phyloP scores from a whole-genome alignment of 139 green algal genomes.

The Medakamo hakoo region DNA sequence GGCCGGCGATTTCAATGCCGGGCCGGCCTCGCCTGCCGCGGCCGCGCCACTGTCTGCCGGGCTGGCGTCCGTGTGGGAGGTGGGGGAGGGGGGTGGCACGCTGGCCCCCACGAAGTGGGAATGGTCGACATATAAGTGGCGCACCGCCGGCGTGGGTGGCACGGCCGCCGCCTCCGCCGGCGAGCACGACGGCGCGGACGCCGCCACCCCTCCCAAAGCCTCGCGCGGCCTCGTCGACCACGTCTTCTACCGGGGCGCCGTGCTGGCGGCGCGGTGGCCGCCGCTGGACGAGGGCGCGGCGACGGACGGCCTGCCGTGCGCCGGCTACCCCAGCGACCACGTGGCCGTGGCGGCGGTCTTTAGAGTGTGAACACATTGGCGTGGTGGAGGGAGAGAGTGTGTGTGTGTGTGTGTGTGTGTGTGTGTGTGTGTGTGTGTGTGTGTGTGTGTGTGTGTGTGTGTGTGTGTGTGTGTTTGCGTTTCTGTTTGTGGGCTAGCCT shows the following conservation, averaged over 20 bases:
- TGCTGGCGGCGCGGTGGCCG: conserved; percentile 6
- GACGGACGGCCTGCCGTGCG: conserved; percentile 17
- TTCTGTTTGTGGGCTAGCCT: no score
- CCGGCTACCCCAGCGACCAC: conserved; percentile 28
- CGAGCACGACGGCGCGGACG: no score
- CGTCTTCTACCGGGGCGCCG: background rate
- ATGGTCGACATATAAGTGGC: no score
- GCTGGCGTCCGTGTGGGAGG: background rate
- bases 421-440: background rate
- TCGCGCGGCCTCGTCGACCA: background rate
- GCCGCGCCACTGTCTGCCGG: background rate
- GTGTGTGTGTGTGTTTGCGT: no score
- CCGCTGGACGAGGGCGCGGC: conserved; percentile 7
- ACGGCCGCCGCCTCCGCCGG: no score
- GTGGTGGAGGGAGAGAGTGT: background rate
- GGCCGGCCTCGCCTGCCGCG: background rate
- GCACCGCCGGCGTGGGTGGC: no score
- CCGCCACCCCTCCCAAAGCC: no score
- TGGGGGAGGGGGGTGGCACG: no score
- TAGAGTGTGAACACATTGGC: background rate
- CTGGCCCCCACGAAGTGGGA: no score
- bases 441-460: background rate
- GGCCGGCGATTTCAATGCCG: background rate
- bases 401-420: background rate
- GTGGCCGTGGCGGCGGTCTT: conserved; percentile 22